These are phyloP conservation scores for Euphorbia peplus DNA, from an alignment of 345 rosid species.

Conservation along the genomic window DNA sequence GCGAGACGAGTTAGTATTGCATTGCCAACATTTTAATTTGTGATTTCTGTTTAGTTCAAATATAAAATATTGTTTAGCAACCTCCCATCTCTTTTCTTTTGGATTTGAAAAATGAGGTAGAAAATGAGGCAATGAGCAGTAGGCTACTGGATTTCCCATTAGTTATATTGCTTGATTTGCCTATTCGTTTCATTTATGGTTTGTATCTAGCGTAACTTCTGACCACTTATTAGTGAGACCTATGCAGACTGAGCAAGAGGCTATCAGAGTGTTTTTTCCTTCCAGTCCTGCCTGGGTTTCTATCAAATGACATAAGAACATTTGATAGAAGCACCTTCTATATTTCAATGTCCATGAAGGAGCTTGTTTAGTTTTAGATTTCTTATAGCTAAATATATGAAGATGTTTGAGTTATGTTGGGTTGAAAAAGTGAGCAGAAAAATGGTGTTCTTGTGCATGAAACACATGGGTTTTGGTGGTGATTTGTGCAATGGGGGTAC, in stretches of 20 bases:
- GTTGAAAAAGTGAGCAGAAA: background rate
- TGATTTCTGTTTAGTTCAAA: background rate
- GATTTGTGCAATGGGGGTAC: background rate
- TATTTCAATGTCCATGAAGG: background rate
- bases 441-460: background rate
- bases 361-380: no score
- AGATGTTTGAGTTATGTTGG: background rate
- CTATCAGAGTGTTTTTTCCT: background rate
- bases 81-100: background rate
- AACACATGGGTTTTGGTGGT: no score
- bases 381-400: no score
- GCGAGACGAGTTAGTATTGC: slow-evolving; percentile 84
- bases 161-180: no score
- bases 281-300: background rate
- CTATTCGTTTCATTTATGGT: no score
- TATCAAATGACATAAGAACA: background rate
- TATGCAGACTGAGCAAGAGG: no score
- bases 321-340: background rate
- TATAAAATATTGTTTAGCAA: background rate
- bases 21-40: slow-evolving; percentile 10
- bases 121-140: background rate
- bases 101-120: background rate
- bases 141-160: background rate
- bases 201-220: no score
- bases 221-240: no score